Evolutionary conservation across 2,329 filamentous ascomycete species (phyloP).

Genomic region (Pseudocercospora ulei): DNA sequence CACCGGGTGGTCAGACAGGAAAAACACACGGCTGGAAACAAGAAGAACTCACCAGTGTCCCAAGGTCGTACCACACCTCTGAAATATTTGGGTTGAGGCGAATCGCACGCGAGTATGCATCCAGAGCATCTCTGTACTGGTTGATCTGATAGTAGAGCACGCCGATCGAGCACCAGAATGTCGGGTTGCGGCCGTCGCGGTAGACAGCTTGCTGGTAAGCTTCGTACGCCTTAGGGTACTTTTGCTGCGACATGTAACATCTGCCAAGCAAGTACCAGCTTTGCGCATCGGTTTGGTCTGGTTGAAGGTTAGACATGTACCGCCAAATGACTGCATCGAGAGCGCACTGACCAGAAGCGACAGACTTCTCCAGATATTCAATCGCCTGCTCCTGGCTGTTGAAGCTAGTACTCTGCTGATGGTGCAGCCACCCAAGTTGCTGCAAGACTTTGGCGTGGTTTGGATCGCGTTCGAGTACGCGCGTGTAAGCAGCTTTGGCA

Average conservation of each 20-base stretch:
- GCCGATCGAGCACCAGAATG: slow-evolving; percentile 99
- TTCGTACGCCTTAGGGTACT: slow-evolving; percentile 97
- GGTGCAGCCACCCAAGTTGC: slow-evolving; percentile 93
- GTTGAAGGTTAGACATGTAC: slow-evolving; percentile 22
- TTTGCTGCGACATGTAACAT: slow-evolving; percentile 99
- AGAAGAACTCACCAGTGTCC: slow-evolving; percentile 65
- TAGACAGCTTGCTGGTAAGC: slow-evolving; percentile 98
- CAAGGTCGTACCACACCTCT: slow-evolving; percentile 97
- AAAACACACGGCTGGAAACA: background rate
- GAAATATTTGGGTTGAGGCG: slow-evolving; percentile 96
- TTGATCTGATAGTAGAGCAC: slow-evolving; percentile 99
- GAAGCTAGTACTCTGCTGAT: slow-evolving; percentile 88
- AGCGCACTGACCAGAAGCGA: slow-evolving; percentile 64
- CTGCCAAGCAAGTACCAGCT: slow-evolving; percentile 97
- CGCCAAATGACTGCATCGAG: background rate
- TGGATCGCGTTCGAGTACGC: slow-evolving; percentile 86
- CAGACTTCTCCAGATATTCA: slow-evolving; percentile 93
- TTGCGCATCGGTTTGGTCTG: slow-evolving; percentile 88
- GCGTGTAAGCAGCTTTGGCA: slow-evolving; percentile 83
- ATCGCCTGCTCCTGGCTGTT: slow-evolving; percentile 91
- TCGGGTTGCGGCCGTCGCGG: slow-evolving; percentile 91
- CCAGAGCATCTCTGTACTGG: slow-evolving; percentile 93
- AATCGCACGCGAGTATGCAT: slow-evolving; percentile 94
- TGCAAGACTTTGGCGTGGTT: slow-evolving; percentile 97
- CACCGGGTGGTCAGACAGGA: slow-evolving; percentile 30